These are phyloP conservation scores for Rhodotorula sp. DNA, from an alignment of 1,284 basidiomycete species.

Conservation along the genomic window DNA sequence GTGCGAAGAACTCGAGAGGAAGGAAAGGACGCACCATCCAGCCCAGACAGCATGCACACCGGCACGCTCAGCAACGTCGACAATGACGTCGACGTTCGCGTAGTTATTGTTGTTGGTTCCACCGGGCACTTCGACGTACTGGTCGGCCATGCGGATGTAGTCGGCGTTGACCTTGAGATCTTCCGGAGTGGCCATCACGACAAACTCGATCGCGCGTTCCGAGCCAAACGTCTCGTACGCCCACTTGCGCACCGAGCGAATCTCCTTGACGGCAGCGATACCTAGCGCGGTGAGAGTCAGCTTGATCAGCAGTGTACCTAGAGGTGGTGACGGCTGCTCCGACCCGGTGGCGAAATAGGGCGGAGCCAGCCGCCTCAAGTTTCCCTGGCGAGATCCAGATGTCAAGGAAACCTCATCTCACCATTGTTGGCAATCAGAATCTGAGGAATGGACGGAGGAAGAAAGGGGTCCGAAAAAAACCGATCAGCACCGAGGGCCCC, in stretches of 20 bases:
- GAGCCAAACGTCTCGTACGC: slow-evolving; percentile 98
- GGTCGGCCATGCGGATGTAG: slow-evolving; percentile 99
- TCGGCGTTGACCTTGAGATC: slow-evolving; percentile 95
- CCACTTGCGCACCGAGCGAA: slow-evolving; percentile 98
- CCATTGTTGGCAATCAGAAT: slow-evolving; percentile 96
- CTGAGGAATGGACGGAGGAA: slow-evolving; percentile 51
- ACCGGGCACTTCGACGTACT: slow-evolving; percentile 97
- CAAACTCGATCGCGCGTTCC: slow-evolving; percentile 95
- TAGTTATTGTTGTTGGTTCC: slow-evolving; percentile 99
- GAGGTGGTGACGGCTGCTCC: too few species aligned
- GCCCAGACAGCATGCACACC: slow-evolving; percentile 99
- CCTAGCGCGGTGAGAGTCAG: slow-evolving; percentile 51
- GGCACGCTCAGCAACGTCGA: slow-evolving; percentile 94
- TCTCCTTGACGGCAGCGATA: slow-evolving; percentile 99
- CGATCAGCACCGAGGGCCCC: neutral
- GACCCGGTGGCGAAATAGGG: too few species aligned
- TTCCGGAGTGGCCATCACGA: slow-evolving; percentile 99
- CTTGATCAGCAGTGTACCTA: neutral
- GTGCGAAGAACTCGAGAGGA: neutral
- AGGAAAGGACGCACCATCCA: slow-evolving; percentile 66
- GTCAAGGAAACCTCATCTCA: neutral
- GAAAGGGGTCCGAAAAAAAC: slow-evolving; percentile 3
- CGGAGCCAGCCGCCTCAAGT: too few species aligned
- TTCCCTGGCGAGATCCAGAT: neutral
- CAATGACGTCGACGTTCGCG: slow-evolving; percentile 98